phyloP scores from a whole-genome alignment of 306 rosid genomes.

The Oemleria cerasiformis region DNA sequence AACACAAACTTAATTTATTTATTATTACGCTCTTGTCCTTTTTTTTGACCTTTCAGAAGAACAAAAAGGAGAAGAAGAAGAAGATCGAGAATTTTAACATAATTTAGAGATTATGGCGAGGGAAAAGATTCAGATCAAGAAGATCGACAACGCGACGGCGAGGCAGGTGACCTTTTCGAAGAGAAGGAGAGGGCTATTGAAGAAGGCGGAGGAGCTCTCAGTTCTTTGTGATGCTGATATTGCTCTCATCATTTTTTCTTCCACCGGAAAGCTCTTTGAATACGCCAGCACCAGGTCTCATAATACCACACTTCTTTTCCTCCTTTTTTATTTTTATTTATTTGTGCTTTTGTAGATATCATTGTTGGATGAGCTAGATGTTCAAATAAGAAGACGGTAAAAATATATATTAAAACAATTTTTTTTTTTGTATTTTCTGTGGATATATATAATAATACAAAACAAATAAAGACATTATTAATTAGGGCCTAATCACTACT shows the following conservation, averaged over 20 bases:
- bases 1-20: background rate
- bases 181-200: slow-evolving; percentile 80
- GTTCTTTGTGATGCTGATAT: slow-evolving; percentile 94
- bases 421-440: background rate
- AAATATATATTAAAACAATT: no score
- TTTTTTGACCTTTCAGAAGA: background rate
- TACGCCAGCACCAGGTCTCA: slow-evolving; percentile 73
- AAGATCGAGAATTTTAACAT: slow-evolving; percentile 6
- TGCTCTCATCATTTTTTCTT: slow-evolving; percentile 74
- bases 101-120: slow-evolving; percentile 46
- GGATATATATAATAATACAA: background rate
- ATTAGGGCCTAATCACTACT: no score
- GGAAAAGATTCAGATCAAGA: slow-evolving; percentile 96
- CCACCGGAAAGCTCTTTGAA: slow-evolving; percentile 84
- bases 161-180: slow-evolving; percentile 95
- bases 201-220: slow-evolving; percentile 93
- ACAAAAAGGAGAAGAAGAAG: slow-evolving; percentile 1
- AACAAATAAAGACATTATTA: no score
- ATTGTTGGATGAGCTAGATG: no score
- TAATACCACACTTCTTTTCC: slow-evolving; percentile 20
- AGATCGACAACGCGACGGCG: slow-evolving; percentile 87
- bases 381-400: no score
- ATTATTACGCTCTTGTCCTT: background rate
- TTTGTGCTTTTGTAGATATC: background rate
- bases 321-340: background rate